Base-by-base conservation (phyloP, 2,329 filamentous ascomycete species). In the Aschersonia sp. region DNA sequence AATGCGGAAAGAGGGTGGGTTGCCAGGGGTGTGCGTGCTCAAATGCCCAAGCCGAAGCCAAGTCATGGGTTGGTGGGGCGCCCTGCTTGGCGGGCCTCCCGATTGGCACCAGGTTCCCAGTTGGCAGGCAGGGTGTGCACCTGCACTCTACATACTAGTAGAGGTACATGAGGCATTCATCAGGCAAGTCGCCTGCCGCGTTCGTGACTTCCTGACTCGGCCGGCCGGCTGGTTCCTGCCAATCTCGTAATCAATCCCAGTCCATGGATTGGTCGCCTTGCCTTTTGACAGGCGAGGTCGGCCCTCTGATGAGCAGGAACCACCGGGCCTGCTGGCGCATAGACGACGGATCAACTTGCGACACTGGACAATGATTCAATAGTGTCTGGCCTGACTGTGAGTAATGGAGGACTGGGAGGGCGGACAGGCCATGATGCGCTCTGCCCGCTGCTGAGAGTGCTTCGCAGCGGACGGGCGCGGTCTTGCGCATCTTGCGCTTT, bases 1-100 rank as follows among this genome's bases (percentile, higher is more conserved):
- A 57, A 56, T 55, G 52, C 52, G 56, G 55, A 60, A 54, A 52
- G 43, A 12, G 43, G 52, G 49, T 53, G 52, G 49, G 52, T 48
- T 55, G 49, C 51, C 54, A 56, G 54, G 52, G 52, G 51, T 41
- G 40, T 41, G 40, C 40, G 40, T 41, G 40, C 40, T 22, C 40
- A 41, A 29, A 37, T 37, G 35, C 35, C 35, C 35, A 37, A 37
- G 35, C 35, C 35, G 35, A 12, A 41, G 40, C 40, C 40, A 22
- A 41, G 40, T 7, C 40, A 7, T 41, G 40, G 40, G 11, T 7
- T 11, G 40, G 14, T n/a, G 40, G 40, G 14, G 40, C 35, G 8
- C 2, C 35, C 12, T 37, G 35, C 12, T 12, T 37, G 35, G 35
- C 35, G 35, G 35, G 35, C 35, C 35, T 37, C 35, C 35, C 35